Evolutionary conservation across 73 alveolate species (phyloP).

Genomic region (Tetrahymena thermophila): DNA sequence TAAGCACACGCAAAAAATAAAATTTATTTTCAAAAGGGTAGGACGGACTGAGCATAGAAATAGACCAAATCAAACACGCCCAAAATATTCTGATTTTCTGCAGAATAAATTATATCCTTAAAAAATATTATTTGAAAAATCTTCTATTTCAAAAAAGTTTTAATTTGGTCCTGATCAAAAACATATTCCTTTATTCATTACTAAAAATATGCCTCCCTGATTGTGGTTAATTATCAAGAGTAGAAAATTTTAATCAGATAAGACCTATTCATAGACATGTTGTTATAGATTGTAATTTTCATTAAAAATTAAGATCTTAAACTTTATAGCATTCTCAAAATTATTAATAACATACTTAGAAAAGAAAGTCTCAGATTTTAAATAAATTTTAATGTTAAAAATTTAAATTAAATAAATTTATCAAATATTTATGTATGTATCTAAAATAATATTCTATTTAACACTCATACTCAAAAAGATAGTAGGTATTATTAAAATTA

Average conservation of each 20-base stretch:
- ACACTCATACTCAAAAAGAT: no score
- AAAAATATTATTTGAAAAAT: no score
- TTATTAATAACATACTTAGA: neutral
- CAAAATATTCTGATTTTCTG: neutral
- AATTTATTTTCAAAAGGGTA: neutral
- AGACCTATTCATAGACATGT: neutral
- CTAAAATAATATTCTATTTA: neutral
- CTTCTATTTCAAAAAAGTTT: neutral
- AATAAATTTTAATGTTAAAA: no score
- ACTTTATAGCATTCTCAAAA: no score
- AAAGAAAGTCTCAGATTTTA: no score
- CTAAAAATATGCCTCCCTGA: neutral
- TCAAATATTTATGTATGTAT: no score
- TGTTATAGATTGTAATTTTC: neutral
- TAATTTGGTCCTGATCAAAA: neutral
- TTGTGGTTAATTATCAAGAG: neutral
- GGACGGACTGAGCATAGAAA: neutral
- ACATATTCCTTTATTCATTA: neutral
- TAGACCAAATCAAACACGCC: neutral
- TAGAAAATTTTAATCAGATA: neutral
- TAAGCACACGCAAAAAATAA: neutral
- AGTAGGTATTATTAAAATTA: neutral
- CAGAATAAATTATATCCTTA: neutral
- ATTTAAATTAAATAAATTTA: no score
- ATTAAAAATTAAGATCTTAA: neutral